Evolutionary conservation across 2,329 filamentous ascomycete genomes (phyloP), one percentile per base, ranked within the genome.

Genomic region (Calonectria leucothoes): DNA sequence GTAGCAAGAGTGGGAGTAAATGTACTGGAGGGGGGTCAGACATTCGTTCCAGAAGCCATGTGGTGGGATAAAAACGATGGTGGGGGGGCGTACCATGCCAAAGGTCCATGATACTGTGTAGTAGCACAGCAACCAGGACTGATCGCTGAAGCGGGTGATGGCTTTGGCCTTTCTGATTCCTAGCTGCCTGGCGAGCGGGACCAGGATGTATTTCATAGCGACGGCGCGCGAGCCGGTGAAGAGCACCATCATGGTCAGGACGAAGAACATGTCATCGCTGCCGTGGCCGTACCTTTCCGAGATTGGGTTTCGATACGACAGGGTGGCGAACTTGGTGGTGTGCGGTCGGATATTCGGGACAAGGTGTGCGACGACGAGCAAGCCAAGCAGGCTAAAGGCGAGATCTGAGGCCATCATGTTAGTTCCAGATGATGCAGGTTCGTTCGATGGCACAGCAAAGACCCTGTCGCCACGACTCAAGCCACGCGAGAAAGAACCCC

Each of bases 111-210:
- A 96, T 66, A 93, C 87, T 52, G 86, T 86, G 84, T 96, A 96
- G 87, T 98, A 98, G 64, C 96, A 84, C 68, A 97, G 85, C 82
- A 98, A 88, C 94, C 96, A 98, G 48, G 93, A 94, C 86, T 98
- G 96, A 86, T 98, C 96, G 74, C 95, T 95, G 85, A 98, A 97
- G 71, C 96, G 91, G 57, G 94, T 91, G 70, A 93, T 87, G 42
- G 92, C 91, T 86, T 98, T 98, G 82, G 87, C 88, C 81, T 93
- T 94, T 78, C 90, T 89, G 78, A 98, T 90, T 27, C 96, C 96
- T 75, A 90, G 89, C 63, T 88, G 86, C 75, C 90, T 92, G 59
- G 94, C 96, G 71, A 97, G 85, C 6, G 96, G 96, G n/a, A 91
- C 91, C 61, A 98, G 88, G 10, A 97, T 79, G 86, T 98, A 96